phyloP scores from a whole-genome alignment of 805 yeast genomes.

The Torulaspora delbrueckii region DNA sequence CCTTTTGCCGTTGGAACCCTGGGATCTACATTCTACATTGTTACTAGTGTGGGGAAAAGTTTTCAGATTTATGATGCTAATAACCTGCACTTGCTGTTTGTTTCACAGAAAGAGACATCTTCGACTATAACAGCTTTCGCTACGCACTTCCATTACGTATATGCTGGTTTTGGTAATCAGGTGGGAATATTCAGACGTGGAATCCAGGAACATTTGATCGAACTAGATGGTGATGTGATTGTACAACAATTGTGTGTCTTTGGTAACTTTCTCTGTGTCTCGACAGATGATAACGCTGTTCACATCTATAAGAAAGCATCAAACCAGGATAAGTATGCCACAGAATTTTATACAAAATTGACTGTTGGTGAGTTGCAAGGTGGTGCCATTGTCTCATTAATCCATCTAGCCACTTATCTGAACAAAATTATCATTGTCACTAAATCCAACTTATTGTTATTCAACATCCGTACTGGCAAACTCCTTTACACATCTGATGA shows the following conservation, averaged over 20 bases:
- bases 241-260: constrained; percentile 55
- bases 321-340: constrained; percentile 39
- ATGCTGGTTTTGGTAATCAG: constrained; percentile 64
- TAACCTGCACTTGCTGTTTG: constrained; percentile 76
- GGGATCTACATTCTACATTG: constrained; percentile 82
- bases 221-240: constrained; percentile 35
- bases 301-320: constrained; percentile 50
- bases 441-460: constrained; percentile 51
- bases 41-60: constrained; percentile 81
- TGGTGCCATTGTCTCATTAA: constrained; percentile 54
- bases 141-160: constrained; percentile 81
- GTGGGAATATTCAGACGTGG: constrained; percentile 85
- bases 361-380: constrained; percentile 49
- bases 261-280: constrained; percentile 71
- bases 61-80: constrained; percentile 93
- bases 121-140: constrained; percentile 63
- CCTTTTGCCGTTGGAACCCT: constrained; percentile 88
- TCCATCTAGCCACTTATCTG: constrained; percentile 87
- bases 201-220: constrained; percentile 41
- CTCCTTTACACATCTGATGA: constrained; percentile 53
- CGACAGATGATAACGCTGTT: constrained; percentile 43
- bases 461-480: constrained; percentile 76
- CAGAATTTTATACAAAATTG: constrained; percentile 65
- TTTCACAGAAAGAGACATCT: constrained; percentile 73
- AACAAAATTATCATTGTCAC: constrained; percentile 89